Conservation (phyloP, 176 grass and related monocot species). For the Dendrocalamus sinicus region DNA sequence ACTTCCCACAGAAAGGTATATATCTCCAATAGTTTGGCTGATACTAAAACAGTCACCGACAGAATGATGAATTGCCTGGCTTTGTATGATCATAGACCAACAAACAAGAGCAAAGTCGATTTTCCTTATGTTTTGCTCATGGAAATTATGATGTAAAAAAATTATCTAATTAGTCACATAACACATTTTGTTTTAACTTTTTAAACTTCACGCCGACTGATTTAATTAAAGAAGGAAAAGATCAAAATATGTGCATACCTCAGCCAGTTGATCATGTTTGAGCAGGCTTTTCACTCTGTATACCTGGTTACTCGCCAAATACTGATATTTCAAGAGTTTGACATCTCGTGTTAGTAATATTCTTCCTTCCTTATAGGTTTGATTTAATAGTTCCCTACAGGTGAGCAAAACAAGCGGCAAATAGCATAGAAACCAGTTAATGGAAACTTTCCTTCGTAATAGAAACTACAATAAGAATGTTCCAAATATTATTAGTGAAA, state of each 20-base stretch:
- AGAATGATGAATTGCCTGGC: constrained; percentile 13
- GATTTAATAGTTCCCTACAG: constrained; percentile 80
- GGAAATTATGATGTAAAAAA: neutral
- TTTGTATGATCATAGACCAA: neutral
- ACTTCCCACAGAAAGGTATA: constrained; percentile 10
- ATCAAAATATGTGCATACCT: constrained; percentile 64
- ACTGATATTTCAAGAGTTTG: constrained; percentile 91
- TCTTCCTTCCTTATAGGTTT: constrained; percentile 88
- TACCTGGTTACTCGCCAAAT: constrained; percentile 82
- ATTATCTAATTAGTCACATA: neutral
- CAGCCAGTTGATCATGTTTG: constrained; percentile 89
- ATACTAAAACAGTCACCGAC: neutral
- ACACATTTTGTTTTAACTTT: neutral
- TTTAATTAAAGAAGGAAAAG: constrained; percentile 2
- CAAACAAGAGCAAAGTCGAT: neutral
- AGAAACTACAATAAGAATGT: constrained; percentile 26
- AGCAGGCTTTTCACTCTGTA: constrained; percentile 91
- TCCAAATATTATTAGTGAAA: constrained; percentile 1
- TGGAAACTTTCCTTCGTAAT: neutral
- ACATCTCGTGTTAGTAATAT: constrained; percentile 82
- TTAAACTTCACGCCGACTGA: neutral
- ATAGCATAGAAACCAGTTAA: constrained; percentile 3
- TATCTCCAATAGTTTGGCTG: neutral
- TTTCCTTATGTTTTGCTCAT: neutral
- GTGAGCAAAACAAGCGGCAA: constrained; percentile 14